Evolutionary conservation across 2,329 filamentous ascomycete species (phyloP).

Genomic region (Plenodomus tracheiphilus): DNA sequence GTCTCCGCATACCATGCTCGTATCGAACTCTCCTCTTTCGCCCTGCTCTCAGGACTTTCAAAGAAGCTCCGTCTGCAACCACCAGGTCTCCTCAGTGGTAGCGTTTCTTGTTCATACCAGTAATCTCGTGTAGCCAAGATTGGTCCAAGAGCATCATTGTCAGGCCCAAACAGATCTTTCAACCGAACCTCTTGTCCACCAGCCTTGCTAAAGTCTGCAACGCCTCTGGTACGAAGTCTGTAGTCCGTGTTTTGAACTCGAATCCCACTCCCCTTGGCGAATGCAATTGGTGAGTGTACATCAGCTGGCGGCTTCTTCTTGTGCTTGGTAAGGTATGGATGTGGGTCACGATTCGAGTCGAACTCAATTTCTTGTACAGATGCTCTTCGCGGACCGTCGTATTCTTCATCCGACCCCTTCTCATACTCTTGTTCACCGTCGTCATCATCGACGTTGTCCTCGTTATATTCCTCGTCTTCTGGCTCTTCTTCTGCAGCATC

Average conservation of each 20-base stretch:
- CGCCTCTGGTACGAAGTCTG: constrained; percentile 28
- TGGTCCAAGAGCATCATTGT: constrained; percentile 53
- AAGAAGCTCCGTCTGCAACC: constrained; percentile 52
- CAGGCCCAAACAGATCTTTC: constrained; percentile 56
- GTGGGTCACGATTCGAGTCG: constrained; percentile 7
- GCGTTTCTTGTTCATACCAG: constrained; percentile 56
- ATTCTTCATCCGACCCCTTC: constrained; percentile 19
- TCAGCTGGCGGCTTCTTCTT: constrained; percentile 6
- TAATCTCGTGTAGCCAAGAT: constrained; percentile 53
- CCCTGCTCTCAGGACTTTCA: constrained; percentile 44
- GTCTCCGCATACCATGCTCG: constrained; percentile 59
- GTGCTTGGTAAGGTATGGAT: constrained; percentile 4
- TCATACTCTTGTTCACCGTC: constrained; percentile 20
- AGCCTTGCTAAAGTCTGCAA: constrained; percentile 35
- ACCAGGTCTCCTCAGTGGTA: constrained; percentile 49
- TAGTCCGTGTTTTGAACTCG: constrained; percentile 16
- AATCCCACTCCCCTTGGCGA: constrained; percentile 17
- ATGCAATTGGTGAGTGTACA: constrained; percentile 11
- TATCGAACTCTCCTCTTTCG: constrained; percentile 50
- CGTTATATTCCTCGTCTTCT: constrained; percentile 27
- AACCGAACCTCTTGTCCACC: constrained; percentile 47
- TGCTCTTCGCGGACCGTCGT: constrained; percentile 1
- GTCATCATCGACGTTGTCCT: constrained; percentile 43
- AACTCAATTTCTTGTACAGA: constrained; percentile 16
- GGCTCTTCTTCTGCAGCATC: constrained; percentile 28